Conservation (phyloP, 192 early-diverging fungal species). For the Cetraspora pellucida region DNA sequence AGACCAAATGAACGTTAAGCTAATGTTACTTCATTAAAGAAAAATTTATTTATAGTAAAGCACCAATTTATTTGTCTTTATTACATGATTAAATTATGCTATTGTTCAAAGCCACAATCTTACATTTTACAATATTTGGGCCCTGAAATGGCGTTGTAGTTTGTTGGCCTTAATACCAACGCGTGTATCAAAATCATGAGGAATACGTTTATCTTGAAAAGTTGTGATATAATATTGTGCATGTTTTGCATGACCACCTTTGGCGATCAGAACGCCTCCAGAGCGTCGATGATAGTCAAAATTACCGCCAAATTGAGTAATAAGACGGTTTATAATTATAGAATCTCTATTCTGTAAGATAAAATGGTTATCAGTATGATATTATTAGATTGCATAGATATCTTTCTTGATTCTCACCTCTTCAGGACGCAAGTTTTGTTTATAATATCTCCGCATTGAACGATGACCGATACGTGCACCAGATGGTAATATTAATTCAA, state of each 20-base stretch:
- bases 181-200: slow-evolving; percentile 63
- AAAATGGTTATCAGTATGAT: neutral
- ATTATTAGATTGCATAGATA: neutral
- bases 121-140: slow-evolving; percentile 67
- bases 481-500: slow-evolving; percentile 84
- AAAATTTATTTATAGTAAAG: no score
- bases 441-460: slow-evolving; percentile 78
- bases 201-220: neutral
- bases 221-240: slow-evolving; percentile 40
- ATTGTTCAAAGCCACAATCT: neutral
- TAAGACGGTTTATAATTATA: slow-evolving; percentile 64
- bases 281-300: slow-evolving; percentile 46
- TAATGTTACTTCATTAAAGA: neutral
- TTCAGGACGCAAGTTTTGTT: slow-evolving; percentile 72
- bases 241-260: slow-evolving; percentile 42
- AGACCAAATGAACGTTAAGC: neutral
- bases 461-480: slow-evolving; percentile 85
- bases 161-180: slow-evolving; percentile 80
- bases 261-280: slow-evolving; percentile 44
- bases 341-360: neutral
- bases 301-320: slow-evolving; percentile 67
- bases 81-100: neutral
- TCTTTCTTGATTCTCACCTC: slow-evolving; percentile 46
- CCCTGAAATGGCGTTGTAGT: slow-evolving; percentile 84
- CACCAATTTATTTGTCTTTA: neutral